phyloP scores from a whole-genome alignment of 345 rosid genomes.

The Draba incana region DNA sequence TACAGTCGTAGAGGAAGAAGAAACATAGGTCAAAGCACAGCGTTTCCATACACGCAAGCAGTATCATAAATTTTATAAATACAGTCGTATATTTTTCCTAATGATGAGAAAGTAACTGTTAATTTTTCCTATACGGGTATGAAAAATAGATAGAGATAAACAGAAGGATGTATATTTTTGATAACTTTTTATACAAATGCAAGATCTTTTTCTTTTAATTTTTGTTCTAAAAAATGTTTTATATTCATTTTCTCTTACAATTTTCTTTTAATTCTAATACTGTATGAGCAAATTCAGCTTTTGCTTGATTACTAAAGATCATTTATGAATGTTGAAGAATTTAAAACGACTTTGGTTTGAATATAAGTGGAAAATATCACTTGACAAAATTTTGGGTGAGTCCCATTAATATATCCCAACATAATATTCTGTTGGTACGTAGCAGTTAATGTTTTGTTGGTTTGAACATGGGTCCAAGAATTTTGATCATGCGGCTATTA shows the following conservation, averaged over 20 bases:
- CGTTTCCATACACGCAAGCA: too few species aligned
- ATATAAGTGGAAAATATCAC: constrained; percentile 23
- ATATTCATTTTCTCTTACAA: too few species aligned
- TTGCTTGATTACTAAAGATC: background rate
- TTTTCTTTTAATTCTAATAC: background rate
- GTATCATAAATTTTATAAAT: too few species aligned
- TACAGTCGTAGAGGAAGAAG: background rate
- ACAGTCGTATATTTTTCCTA: too few species aligned
- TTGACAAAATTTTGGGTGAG: constrained; percentile 24
- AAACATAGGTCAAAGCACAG: too few species aligned
- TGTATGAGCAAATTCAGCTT: background rate
- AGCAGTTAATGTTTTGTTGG: constrained; percentile 24
- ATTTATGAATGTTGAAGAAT: constrained; percentile 25
- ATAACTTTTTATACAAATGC: too few species aligned
- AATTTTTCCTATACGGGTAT: too few species aligned
- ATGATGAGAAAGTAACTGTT: too few species aligned
- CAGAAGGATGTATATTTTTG: background rate
- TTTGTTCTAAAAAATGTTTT: too few species aligned
- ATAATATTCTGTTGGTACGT: constrained; percentile 37
- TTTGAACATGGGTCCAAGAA: constrained; percentile 40
- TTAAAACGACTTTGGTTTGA: constrained; percentile 25
- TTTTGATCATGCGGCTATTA: constrained; percentile 33
- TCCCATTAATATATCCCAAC: constrained; percentile 29
- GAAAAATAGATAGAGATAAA: constrained; percentile 15
- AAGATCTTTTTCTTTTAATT: background rate